Base-by-base conservation (phyloP, 371 early-diverging fungal species). In the Smittium mucronatum region DNA sequence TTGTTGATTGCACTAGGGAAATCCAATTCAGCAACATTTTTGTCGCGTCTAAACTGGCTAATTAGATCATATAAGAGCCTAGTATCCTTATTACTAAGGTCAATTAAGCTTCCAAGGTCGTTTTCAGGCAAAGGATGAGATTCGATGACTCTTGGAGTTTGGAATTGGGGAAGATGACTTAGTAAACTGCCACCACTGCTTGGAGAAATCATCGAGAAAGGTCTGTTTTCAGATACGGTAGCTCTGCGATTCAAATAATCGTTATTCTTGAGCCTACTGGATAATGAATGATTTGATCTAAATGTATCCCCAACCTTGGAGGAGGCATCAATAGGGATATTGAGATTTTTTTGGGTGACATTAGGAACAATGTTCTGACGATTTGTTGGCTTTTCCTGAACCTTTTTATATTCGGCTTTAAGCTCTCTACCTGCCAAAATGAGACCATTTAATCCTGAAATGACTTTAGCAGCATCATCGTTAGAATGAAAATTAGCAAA, bases 401-500 rank as follows among this genome's bases (percentile, higher is more conserved):
- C 80, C 70, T 88, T 88, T 71, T 91, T 91, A 78, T 87, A 89
- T 74, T 91, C 91, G n/a, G 88, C 89, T 72, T 86, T 85, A 63
- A 91, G 81, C 75, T 85, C 87, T 36, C 91, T 85, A 30, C 91
- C 91, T 67, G 83, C 80, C 70, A 89, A 80, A 35, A 86, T 84
- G 36, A 88, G 75, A 8, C 88, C 88, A 65, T 89, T 88, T 21
- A 91, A 78, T 1, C 82, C 80, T 57, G 82, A 80, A 28, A 89
- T 82, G 26, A 87, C 89, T 30, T 80, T 74, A 64, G 86, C 87
- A 0, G 91, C 85, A 73, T 89, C 89, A 72, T 91, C 86, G 32
- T 87, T 82, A 1, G 88, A 86, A 29, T 85, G 83, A 72, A 87
- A 91, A 73, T 91, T 91, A 57, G 89, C 90, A 83, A 91, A 91